phyloP scores from a whole-genome alignment of 345 rosid genomes.

The Clarkia xantiana region DNA sequence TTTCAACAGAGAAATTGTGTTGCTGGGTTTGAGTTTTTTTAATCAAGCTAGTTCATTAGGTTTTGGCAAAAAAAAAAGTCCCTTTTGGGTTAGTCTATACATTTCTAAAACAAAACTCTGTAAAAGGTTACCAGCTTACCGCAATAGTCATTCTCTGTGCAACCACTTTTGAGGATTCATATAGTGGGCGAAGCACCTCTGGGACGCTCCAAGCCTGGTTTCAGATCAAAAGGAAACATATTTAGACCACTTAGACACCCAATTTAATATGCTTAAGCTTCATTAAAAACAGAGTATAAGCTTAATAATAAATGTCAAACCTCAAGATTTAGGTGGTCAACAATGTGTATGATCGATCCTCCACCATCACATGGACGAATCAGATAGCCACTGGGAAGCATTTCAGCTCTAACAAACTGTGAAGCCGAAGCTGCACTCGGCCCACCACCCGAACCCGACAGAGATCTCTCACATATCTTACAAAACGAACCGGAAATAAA shows the following conservation, averaged over 20 bases:
- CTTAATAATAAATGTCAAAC: constrained; percentile 13
- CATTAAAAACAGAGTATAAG: not conserved
- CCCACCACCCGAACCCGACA: constrained; percentile 90
- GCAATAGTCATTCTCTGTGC: constrained; percentile 92
- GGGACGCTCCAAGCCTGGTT: constrained; percentile 96
- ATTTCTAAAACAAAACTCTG: not conserved
- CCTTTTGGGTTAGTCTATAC: too few relatives aligned
- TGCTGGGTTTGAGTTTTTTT: too few relatives aligned
- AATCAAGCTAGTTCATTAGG: not conserved
- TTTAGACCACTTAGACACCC: too few relatives aligned
- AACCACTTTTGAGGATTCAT: constrained; percentile 81
- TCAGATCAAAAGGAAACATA: not conserved
- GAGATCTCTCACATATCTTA: constrained; percentile 97
- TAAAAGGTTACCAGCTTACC: constrained; percentile 52
- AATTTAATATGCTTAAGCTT: not conserved
- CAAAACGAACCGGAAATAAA: constrained; percentile 1
- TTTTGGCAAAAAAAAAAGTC: not conserved
- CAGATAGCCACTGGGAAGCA: constrained; percentile 92
- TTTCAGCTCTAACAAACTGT: constrained; percentile 93
- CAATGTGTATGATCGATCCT: constrained; percentile 94
- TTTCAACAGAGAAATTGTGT: too few relatives aligned
- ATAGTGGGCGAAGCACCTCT: constrained; percentile 89
- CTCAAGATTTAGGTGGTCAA: constrained; percentile 93
- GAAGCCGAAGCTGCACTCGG: constrained; percentile 63
- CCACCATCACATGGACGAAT: constrained; percentile 98